A percentile compares a stretch with the other conserved stretches of the same genome.
phyloP scores from a whole-genome alignment of 768 basidiomycete species.

The Pulveroboletus sp. region DNA sequence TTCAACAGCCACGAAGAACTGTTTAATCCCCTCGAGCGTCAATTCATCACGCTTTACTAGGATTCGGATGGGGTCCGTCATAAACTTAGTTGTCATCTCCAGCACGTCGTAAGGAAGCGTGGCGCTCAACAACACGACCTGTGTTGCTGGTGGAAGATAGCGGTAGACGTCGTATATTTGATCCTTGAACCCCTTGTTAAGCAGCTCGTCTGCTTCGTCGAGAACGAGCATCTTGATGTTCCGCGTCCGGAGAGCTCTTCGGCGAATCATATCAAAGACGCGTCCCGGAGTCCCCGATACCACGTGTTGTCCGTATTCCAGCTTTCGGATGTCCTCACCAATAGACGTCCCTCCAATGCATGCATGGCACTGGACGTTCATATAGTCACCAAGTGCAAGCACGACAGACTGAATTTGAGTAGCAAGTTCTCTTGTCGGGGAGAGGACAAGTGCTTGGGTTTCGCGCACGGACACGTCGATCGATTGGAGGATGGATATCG shows the following conservation, averaged over 20 bases:
- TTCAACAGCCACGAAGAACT: conserved; percentile 97
- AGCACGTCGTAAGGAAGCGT: conserved; percentile 95
- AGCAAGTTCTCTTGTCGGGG: conserved; percentile 97
- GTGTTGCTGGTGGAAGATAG: conserved; percentile 93
- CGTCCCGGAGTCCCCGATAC: conserved; percentile 97
- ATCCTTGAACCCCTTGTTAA: conserved; percentile 98
- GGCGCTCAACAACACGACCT: conserved; percentile 94
- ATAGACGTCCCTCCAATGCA: conserved; percentile 98
- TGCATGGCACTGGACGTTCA: conserved; percentile 98
- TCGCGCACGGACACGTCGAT: conserved; percentile 94
- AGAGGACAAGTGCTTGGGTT: conserved; percentile 93
- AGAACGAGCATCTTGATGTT: conserved; percentile 98
- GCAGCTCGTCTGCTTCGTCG: conserved; percentile 92
- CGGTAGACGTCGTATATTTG: conserved; percentile 99
- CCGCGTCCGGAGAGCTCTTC: conserved; percentile 86
- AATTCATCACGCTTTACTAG: conserved; percentile 99
- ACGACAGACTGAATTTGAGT: conserved; percentile 99
- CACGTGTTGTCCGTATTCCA: conserved; percentile 96
- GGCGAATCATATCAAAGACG: conserved; percentile 98
- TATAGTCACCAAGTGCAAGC: conserved; percentile 94
- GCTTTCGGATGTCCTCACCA: conserved; percentile 94
- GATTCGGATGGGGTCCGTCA: conserved; percentile 97
- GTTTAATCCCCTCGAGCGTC: conserved; percentile 94
- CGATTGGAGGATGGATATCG: conserved; percentile 95
- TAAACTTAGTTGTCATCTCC: conserved; percentile 99